Evolutionary conservation across 106 monocot genomes (phyloP).

Genomic region (Allium fistulosum): DNA sequence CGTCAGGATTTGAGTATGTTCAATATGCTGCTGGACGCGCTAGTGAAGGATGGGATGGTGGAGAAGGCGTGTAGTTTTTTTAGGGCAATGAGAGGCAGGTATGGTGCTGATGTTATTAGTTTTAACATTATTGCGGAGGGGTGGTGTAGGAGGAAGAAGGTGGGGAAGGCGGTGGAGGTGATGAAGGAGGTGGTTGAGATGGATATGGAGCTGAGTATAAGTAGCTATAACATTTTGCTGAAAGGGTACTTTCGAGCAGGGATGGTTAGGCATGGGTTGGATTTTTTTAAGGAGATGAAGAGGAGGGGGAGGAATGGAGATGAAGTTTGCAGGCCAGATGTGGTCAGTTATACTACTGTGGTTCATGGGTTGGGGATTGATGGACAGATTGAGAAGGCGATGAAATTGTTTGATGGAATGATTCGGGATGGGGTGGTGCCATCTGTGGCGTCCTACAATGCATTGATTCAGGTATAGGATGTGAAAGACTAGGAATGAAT

Average conservation of each 20-base stretch:
- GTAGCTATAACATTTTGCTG: constrained; percentile 74
- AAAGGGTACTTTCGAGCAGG: constrained; percentile 73
- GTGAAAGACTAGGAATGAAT: no score
- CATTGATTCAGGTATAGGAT: constrained; percentile 71
- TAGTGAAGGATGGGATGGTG: constrained; percentile 69
- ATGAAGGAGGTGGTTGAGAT: constrained; percentile 67
- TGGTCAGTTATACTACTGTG: constrained; percentile 76
- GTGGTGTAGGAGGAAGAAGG: constrained; percentile 65
- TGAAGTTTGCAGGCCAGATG: constrained; percentile 42
- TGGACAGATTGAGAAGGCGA: constrained; percentile 46
- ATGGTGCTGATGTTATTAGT: constrained; percentile 46
- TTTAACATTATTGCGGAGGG: constrained; percentile 87
- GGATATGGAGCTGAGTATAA: constrained; percentile 56
- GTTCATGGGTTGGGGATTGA: constrained; percentile 70
- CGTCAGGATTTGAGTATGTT: constrained; percentile 42
- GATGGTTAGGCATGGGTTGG: constrained; percentile 45
- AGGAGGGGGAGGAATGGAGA: constrained; percentile 32
- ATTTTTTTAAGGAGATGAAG: constrained; percentile 82
- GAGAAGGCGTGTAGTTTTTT: constrained; percentile 35
- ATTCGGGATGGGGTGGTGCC: constrained; percentile 39
- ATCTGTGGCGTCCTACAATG: constrained; percentile 73
- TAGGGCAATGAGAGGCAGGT: constrained; percentile 34
- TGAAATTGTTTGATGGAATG: constrained; percentile 85
- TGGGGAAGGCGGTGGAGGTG: constrained; percentile 43
- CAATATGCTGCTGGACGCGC: constrained; percentile 75